Evolutionary conservation across 768 basidiomycete species (phyloP).

Genomic region (Russula earlei): DNA sequence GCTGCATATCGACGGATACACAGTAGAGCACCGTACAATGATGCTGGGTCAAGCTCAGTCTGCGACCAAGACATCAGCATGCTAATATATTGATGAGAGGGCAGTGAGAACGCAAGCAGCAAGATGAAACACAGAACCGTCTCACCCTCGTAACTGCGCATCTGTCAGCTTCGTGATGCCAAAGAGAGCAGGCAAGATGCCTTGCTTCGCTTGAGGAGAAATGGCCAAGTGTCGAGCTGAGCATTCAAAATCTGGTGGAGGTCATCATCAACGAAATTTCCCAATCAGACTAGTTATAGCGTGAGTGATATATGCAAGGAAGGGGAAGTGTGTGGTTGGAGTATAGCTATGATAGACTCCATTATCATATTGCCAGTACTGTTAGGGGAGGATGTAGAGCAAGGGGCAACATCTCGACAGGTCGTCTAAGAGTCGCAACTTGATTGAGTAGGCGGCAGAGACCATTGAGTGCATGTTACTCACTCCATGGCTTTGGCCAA

Average conservation of each 20-base stretch:
- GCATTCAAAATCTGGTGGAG: not conserved
- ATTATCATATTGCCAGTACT: not conserved
- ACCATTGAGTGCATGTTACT: not conserved
- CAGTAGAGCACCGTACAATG: not conserved
- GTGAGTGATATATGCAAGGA: too few relatives aligned
- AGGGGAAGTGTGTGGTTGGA: too few relatives aligned
- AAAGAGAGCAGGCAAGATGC: too few relatives aligned
- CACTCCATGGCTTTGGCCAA: too few relatives aligned
- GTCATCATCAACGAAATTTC: not conserved
- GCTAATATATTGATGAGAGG: not conserved
- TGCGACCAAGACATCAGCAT: not conserved
- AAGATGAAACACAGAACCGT: not conserved
- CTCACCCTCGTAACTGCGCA: too few relatives aligned
- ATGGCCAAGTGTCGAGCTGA: constrained; percentile 1
- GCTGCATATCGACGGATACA: not conserved
- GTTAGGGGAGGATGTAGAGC: not conserved
- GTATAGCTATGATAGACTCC: too few relatives aligned
- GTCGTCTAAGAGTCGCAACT: not conserved
- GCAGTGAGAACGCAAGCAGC: not conserved
- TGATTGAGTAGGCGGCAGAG: not conserved
- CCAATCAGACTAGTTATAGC: not conserved
- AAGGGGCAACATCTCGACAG: not conserved
- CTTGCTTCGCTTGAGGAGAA: too few relatives aligned
- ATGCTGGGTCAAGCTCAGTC: not conserved
- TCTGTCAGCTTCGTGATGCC: too few relatives aligned